phyloP scores from a whole-genome alignment of 2,329 filamentous ascomycete species.

The Chaetothyriales sp. region DNA sequence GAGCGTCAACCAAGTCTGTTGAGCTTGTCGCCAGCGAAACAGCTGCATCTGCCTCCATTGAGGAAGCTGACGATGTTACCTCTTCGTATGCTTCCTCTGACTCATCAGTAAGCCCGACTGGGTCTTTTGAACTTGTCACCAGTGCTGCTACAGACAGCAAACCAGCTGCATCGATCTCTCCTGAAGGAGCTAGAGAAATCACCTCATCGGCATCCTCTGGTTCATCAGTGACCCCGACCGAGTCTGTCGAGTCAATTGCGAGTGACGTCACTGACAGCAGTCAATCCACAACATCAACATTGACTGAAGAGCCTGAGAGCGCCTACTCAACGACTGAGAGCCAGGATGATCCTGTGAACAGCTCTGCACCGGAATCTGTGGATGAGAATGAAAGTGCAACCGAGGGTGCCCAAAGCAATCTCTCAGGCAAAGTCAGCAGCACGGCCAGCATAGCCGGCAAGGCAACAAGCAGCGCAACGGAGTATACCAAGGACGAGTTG shows the following conservation, averaged over 20 bases:
- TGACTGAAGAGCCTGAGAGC: neutral
- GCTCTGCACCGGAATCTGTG: no score
- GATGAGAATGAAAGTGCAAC: no score
- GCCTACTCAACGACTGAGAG: neutral
- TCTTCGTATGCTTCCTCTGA: constrained; percentile 39
- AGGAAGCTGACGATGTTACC: constrained; percentile 39
- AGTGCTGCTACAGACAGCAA: constrained; percentile 27
- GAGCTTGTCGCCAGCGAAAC: constrained; percentile 32
- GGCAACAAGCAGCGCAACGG: neutral
- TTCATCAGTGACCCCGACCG: constrained; percentile 33
- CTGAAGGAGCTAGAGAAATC: constrained; percentile 34
- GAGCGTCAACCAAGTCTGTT: constrained; percentile 12
- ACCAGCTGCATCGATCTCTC: constrained; percentile 26
- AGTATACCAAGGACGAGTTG: neutral
- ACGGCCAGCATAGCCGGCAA: no score
- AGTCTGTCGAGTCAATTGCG: constrained; percentile 32
- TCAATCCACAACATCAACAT: no score
- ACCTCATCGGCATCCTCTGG: constrained; percentile 27
- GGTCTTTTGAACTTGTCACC: constrained; percentile 31
- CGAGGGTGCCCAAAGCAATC: no score
- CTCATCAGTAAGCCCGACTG: constrained; percentile 38
- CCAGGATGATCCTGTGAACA: neutral
- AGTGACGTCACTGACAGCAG: neutral
- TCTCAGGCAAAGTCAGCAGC: no score
- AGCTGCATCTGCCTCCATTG: constrained; percentile 39